Base-by-base conservation (phyloP, 108 stramenopile species). In the Pseudonitzschia multiseries region DNA sequence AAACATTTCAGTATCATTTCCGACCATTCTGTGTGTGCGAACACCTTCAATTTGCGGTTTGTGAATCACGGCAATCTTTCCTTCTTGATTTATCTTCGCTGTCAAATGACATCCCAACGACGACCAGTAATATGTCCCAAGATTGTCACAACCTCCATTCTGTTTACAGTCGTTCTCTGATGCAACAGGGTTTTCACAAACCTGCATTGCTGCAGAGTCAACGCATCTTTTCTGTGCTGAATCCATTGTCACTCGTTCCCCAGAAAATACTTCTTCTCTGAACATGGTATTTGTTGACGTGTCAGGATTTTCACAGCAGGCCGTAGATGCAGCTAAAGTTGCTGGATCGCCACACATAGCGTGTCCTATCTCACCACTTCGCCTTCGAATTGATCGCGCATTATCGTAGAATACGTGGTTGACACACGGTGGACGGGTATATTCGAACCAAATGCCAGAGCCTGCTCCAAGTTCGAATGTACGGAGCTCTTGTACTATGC, bases 21-120 rank as follows among this genome's bases (percentile, higher is more conserved):
- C n/a, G 32, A 48, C 41, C 62, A 41, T 41, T 27, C 24, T 41
- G 21, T 43, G 14, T 21, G 44, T 43, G 21, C 22, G 48, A 0
- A 0, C 32, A 44, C 71, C 71, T 2, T 72, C 73, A 65, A 44
- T 65, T 22, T 73, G 65, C 22, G 82, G 79, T 15, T 77, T 64
- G 70, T 89, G 86, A 14, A 93, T 87, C 43, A 87, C 33, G 2
- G 81, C 84, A 0, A 90, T 78, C 63, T 77, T 76, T 46, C 91
- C 91, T 15, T 80, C 74, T 17, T 72, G 48, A 71, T 79, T 77
- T 51, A 92, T 79, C 68, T 89, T 87, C 0, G 74, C 88, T 57
- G 70, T 69, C 29, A 89, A 57, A 17, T 44, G 20, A 59, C 91
- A 92, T 8, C 48, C 44, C 40, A 75, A 67, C 18, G 68, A 77